Conservation (phyloP, 139 green algal genomes). For the Chlamydomonas asymmetrica region DNA sequence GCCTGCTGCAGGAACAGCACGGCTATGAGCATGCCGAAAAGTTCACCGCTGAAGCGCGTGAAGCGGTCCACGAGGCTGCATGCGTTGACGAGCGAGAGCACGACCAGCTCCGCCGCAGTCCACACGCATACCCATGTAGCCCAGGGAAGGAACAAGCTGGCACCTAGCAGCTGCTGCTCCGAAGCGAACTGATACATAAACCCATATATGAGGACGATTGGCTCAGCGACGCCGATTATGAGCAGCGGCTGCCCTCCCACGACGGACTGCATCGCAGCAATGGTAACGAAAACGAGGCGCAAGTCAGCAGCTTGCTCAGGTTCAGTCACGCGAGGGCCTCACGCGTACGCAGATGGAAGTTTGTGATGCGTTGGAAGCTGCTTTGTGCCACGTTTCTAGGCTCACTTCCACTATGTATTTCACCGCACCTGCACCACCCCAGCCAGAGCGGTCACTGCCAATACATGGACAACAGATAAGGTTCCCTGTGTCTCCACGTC, state of each 20-base stretch:
- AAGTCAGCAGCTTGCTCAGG: not conserved
- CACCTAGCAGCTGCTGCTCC: not conserved
- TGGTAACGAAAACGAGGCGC: not conserved
- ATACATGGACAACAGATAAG: conserved; percentile 66
- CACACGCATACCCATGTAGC: conserved; percentile 76
- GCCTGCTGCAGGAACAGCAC: conserved; percentile 88
- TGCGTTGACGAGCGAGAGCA: conserved; percentile 54
- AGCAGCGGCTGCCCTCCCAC: conserved; percentile 89
- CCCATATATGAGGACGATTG: conserved; percentile 79
- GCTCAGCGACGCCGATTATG: conserved; percentile 91
- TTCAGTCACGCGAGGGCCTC: not conserved
- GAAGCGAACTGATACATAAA: conserved; percentile 75
- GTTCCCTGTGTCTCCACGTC: conserved; percentile 51
- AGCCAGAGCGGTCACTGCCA: conserved; percentile 68
- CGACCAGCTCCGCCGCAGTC: conserved; percentile 61
- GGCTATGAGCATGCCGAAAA: conserved; percentile 90
- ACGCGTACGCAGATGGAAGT: not conserved
- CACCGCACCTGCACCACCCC: conserved; percentile 63
- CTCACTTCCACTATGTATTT: not conserved
- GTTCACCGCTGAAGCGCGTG: conserved; percentile 83
- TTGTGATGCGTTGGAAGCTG: not conserved
- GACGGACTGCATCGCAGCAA: conserved; percentile 55
- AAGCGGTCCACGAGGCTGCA: conserved; percentile 67
- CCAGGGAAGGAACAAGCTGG: conserved; percentile 55
- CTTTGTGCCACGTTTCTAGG: not conserved